Percentiles rank a stretch among this genome's conserved stretches.
Conservation (phyloP, 352 stramenopile genomes). For the Salisapilia sapeloensis region DNA sequence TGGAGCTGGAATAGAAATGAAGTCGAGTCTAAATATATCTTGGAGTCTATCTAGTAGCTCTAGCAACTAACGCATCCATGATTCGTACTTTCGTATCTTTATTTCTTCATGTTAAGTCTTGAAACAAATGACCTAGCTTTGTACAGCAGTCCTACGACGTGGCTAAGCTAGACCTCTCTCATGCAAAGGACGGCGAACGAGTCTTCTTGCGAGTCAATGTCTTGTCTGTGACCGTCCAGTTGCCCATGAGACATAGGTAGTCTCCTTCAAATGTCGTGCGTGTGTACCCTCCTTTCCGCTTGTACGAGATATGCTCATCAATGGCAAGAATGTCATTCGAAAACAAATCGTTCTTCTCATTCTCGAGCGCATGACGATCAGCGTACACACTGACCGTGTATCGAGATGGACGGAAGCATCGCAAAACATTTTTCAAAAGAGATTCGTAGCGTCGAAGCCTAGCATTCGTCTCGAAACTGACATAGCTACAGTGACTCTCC, state of each 20-base stretch:
- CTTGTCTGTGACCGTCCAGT: constrained; percentile 35
- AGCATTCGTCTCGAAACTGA: constrained; percentile 97
- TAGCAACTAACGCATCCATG: neutral
- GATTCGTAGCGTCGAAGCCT: constrained; percentile 71
- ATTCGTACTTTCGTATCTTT: neutral
- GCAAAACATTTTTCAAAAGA: constrained; percentile 95
- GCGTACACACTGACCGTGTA: constrained; percentile 98
- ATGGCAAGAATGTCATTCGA: constrained; percentile 44
- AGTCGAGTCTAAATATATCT: neutral
- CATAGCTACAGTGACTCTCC: constrained; percentile 92
- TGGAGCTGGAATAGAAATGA: constrained; percentile 1
- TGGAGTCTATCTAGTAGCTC: neutral
- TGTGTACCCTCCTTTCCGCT: constrained; percentile 66
- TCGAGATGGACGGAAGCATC: constrained; percentile 92
- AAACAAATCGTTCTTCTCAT: constrained; percentile 59
- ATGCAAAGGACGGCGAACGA: constrained; percentile 63
- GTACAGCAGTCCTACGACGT: neutral
- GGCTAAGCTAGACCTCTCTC: neutral
- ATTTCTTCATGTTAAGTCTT: neutral
- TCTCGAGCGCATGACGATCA: constrained; percentile 56
- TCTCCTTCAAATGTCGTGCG: constrained; percentile 74
- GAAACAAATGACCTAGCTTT: neutral
- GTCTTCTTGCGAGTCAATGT: constrained; percentile 37
- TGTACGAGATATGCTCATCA: constrained; percentile 63
- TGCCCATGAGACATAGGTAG: constrained; percentile 76